Conservation (phyloP, 2,329 filamentous ascomycete species). For the Fusarium sp. region DNA sequence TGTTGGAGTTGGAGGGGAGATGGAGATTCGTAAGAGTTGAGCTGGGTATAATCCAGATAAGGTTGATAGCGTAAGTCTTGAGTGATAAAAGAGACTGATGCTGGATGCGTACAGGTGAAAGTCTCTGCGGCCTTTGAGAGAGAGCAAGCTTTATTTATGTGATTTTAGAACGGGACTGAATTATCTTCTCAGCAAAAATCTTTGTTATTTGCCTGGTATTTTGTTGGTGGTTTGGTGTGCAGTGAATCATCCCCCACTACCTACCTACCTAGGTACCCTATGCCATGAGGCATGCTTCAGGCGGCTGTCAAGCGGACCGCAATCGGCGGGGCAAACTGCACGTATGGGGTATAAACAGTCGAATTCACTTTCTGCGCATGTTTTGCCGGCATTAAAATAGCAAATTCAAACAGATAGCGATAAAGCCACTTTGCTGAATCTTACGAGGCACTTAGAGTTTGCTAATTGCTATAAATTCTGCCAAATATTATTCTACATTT, state of each 20-base stretch:
- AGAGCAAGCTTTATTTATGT: background rate
- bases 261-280: no score
- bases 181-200: background rate
- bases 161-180: background rate
- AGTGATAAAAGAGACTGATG: background rate
- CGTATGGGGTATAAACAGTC: constrained; percentile 1
- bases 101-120: background rate
- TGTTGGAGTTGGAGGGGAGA: constrained; percentile 14
- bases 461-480: background rate
- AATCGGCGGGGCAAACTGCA: constrained; percentile 28
- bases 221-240: background rate
- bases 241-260: constrained; percentile 26
- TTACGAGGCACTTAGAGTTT: background rate
- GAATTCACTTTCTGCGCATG: background rate
- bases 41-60: background rate
- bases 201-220: background rate
- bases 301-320: background rate
- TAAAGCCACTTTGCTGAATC: background rate
- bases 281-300: background rate
- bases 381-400: background rate
- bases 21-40: background rate
- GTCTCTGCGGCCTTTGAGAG: background rate
- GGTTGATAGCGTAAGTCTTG: background rate
- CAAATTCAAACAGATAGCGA: background rate
- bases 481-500: background rate